A percentile compares a stretch with the other conserved stretches of the same genome.
Evolutionary conservation across 495 filamentous ascomycete genomes (phyloP).

Genomic region (Barbatosphaeria neglecta): DNA sequence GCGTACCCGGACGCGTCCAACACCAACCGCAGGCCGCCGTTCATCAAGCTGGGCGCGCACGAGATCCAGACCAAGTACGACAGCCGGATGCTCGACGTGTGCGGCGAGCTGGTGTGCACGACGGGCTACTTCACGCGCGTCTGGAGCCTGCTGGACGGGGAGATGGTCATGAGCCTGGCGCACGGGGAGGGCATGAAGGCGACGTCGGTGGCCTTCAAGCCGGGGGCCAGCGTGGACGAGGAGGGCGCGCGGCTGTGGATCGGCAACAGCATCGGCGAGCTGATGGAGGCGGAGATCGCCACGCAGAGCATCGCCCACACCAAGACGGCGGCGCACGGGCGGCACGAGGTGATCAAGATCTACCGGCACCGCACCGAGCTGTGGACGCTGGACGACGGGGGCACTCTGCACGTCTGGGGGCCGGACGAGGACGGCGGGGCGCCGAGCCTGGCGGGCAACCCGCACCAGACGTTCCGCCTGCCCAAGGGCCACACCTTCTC

Average conservation of each 20-base stretch:
- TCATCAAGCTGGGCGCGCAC: slow-evolving; percentile 51
- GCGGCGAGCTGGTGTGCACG: slow-evolving; percentile 78
- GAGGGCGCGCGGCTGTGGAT: slow-evolving; percentile 85
- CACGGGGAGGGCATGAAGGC: slow-evolving; percentile 72
- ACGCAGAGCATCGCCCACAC: slow-evolving; percentile 53
- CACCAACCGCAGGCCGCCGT: slow-evolving; percentile 73
- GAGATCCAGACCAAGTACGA: slow-evolving; percentile 82
- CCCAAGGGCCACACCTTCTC: slow-evolving; percentile 80
- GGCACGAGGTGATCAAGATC: slow-evolving; percentile 77
- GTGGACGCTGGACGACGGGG: slow-evolving; percentile 90
- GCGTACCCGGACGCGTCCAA: slow-evolving; percentile 72
- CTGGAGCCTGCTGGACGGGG: slow-evolving; percentile 75
- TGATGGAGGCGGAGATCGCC: slow-evolving; percentile 75
- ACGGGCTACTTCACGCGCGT: slow-evolving; percentile 72
- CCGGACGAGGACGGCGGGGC: slow-evolving; percentile 64
- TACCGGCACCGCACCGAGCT: slow-evolving; percentile 76
- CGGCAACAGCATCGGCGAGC: slow-evolving; percentile 73
- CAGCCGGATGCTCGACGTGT: slow-evolving; percentile 72
- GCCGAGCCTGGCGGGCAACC: slow-evolving; percentile 58
- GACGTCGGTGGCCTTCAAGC: slow-evolving; percentile 75
- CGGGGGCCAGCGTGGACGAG: slow-evolving; percentile 56
- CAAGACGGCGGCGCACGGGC: slow-evolving; percentile 60
- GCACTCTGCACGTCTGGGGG: slow-evolving; percentile 77
- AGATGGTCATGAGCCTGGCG: slow-evolving; percentile 63
- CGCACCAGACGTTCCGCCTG: slow-evolving; percentile 53